These are phyloP conservation scores for Gastrodia elata DNA, from an alignment of 106 monocot genomes.

Conservation along the genomic window DNA sequence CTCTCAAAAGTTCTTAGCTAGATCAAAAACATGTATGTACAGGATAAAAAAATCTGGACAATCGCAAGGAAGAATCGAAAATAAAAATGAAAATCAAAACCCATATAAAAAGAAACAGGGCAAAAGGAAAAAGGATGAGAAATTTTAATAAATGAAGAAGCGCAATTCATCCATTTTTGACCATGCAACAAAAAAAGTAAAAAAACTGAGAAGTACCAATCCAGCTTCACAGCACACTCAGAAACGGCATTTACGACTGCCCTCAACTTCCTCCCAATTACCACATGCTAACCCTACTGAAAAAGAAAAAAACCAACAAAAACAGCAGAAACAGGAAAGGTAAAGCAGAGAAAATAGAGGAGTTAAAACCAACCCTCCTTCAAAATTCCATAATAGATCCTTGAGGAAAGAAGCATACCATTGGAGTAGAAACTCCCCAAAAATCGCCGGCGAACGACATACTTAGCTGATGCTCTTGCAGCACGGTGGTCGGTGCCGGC, in stretches of 20 bases:
- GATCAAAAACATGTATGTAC: neutral
- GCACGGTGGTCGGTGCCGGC: neutral
- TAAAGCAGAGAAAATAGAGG: neutral
- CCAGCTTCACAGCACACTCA: neutral
- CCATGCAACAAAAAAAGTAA: neutral
- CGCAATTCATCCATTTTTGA: conserved; percentile 1
- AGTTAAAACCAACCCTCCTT: neutral
- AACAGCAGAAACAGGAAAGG: neutral
- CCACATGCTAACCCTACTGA: neutral
- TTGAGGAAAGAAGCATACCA: conserved; percentile 10
- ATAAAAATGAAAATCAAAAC: neutral
- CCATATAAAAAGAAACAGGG: neutral
- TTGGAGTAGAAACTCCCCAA: neutral
- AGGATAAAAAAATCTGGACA: neutral
- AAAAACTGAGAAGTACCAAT: conserved; percentile 4
- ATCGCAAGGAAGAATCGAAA: neutral
- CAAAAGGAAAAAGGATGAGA: neutral
- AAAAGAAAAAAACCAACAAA: conserved; percentile 3
- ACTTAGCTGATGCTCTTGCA: conserved; percentile 3
- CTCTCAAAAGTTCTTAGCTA: neutral
- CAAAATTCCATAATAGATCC: neutral
- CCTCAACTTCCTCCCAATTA: neutral
- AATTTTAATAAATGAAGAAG: neutral
- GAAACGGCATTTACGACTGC: neutral
- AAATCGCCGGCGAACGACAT: neutral